Percentiles rank a stretch among this genome's conserved stretches.
These are phyloP conservation scores for Silene vulgaris DNA, from an alignment of 179 eudicot species.

Conservation along the genomic window DNA sequence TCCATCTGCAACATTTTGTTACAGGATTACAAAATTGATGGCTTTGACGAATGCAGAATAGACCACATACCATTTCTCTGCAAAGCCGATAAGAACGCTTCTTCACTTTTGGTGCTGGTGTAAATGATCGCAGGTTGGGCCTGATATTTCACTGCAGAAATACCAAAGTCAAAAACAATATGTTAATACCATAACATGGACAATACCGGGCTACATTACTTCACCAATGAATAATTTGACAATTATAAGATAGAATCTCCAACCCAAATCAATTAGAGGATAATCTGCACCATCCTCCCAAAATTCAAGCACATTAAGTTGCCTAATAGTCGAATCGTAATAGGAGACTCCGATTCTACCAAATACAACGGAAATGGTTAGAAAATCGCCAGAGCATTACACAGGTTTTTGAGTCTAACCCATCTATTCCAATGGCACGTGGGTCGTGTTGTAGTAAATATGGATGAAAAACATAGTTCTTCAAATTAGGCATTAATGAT, in stretches of 20 bases:
- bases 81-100: conserved; percentile 70
- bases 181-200: not conserved
- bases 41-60: conserved; percentile 10
- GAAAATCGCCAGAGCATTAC: not conserved
- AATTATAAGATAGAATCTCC: conserved; percentile 1
- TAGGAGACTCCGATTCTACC: conserved; percentile 84
- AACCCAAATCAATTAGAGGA: conserved; percentile 80
- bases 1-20: conserved; percentile 52
- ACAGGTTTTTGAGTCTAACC: not conserved
- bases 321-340: conserved; percentile 65
- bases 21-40: conserved; percentile 18
- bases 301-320: conserved; percentile 81
- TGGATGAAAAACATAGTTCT: not conserved
- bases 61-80: conserved; percentile 59
- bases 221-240: not conserved
- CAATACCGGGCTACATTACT: not conserved
- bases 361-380: conserved; percentile 3
- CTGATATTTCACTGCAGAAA: conserved; percentile 74
- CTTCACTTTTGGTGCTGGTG: conserved; percentile 88
- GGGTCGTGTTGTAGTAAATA: not conserved
- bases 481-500: not conserved
- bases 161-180: conserved; percentile 6
- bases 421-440: not conserved
- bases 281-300: conserved; percentile 87
- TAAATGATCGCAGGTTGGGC: conserved; percentile 76